Evolutionary conservation across 2,329 filamentous ascomycete genomes (phyloP).

Genomic region (Lachnellula hyalina): DNA sequence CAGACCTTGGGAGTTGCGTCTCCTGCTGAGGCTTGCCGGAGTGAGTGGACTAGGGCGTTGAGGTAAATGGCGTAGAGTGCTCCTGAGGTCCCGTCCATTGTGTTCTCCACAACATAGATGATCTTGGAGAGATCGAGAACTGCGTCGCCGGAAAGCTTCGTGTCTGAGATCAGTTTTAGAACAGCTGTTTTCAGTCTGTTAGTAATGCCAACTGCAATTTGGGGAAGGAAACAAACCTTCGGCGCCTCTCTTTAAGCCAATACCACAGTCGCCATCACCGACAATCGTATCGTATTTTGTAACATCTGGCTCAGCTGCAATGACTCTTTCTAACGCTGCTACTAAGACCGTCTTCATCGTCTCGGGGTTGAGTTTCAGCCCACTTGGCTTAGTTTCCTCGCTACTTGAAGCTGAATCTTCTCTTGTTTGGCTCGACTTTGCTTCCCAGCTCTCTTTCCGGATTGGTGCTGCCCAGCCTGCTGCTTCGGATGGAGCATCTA

Average conservation of each 20-base stretch:
- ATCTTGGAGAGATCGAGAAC: conserved; percentile 56
- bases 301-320: conserved; percentile 58
- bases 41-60: conserved; percentile 58
- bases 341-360: conserved; percentile 48
- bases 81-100: conserved; percentile 72
- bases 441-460: conserved; percentile 53
- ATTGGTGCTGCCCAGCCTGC: conserved; percentile 62
- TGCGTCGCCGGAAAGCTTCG: conserved; percentile 48
- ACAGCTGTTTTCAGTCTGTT: conserved; percentile 34
- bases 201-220: conserved; percentile 9
- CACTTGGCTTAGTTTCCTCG: conserved; percentile 31
- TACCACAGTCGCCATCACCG: conserved; percentile 68
- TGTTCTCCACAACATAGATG: conserved; percentile 58
- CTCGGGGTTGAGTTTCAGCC: conserved; percentile 26
- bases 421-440: conserved; percentile 34
- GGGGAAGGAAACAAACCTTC: conserved; percentile 37
- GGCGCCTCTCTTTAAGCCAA: conserved; percentile 64
- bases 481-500: conserved; percentile 64
- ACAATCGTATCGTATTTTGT: conserved; percentile 66
- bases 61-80: conserved; percentile 73
- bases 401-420: conserved; percentile 19
- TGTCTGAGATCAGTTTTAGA: conserved; percentile 37
- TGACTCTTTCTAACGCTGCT: conserved; percentile 52
- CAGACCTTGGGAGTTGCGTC: conserved; percentile 46
- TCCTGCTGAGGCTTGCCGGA: conserved; percentile 22